Conservation (phyloP, 176 grass and related monocot genomes). For the Ampelocalamus luodianensis region DNA sequence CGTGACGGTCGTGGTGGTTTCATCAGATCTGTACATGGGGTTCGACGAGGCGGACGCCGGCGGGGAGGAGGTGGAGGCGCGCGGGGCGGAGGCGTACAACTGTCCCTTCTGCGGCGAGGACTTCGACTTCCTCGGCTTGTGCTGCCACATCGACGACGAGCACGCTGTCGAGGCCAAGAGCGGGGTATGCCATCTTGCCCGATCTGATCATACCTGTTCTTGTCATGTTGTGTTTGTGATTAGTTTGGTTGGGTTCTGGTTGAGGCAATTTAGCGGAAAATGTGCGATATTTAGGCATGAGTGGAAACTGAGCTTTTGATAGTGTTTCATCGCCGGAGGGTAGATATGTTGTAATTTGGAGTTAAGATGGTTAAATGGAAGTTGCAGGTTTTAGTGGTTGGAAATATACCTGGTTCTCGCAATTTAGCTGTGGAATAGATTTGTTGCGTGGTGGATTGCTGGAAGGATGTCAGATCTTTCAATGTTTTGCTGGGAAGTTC, state of each 20-base stretch:
- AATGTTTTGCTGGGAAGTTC: neutral
- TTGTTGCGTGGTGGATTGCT: neutral
- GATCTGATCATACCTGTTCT: neutral
- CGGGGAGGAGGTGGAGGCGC: conserved; percentile 52
- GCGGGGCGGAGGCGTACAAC: conserved; percentile 54
- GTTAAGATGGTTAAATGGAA: neutral
- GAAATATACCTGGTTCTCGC: neutral
- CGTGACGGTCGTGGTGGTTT: neutral
- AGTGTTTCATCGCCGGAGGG: neutral
- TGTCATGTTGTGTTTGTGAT: neutral
- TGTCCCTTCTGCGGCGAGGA: conserved; percentile 87
- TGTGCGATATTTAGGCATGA: neutral
- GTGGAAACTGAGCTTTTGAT: neutral
- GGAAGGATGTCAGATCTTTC: neutral
- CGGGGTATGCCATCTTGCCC: conserved; percentile 51
- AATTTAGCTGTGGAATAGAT: neutral
- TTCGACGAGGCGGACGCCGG: conserved; percentile 61
- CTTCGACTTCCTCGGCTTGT: conserved; percentile 81
- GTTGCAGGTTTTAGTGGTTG: neutral
- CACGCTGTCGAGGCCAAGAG: conserved; percentile 75
- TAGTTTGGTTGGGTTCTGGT: neutral
- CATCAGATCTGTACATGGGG: conserved; percentile 71
- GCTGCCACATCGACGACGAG: conserved; percentile 89
- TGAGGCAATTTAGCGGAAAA: neutral
- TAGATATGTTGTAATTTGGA: neutral